Percentiles rank a stretch among this genome's conserved stretches.
Evolutionary conservation across 2,329 filamentous ascomycete genomes (phyloP).

Genomic region (Penicillium sp.): DNA sequence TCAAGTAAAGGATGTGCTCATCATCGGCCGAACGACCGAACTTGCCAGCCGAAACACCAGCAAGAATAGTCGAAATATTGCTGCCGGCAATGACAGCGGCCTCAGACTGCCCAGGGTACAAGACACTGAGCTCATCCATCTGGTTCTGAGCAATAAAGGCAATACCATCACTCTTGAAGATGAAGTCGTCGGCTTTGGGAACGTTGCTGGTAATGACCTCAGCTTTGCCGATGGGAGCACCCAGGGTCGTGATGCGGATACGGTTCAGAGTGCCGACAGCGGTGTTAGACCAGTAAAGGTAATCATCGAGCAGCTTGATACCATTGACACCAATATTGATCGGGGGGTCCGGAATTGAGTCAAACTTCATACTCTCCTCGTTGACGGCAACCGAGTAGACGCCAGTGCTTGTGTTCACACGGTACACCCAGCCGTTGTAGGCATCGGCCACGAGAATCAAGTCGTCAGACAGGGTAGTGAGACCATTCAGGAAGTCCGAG

Average conservation of each 20-base stretch:
- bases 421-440: background rate
- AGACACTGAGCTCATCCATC: background rate
- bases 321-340: background rate
- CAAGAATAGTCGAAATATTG: background rate
- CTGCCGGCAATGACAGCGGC: background rate
- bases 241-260: background rate
- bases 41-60: background rate
- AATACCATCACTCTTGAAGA: background rate
- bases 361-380: background rate
- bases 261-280: background rate
- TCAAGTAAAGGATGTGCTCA: background rate
- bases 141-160: background rate
- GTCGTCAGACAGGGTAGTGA: background rate
- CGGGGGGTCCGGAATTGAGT: background rate
- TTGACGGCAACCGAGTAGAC: background rate
- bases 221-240: background rate
- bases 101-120: background rate
- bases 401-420: background rate
- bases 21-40: background rate
- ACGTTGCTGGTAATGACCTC: background rate
- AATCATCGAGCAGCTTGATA: background rate
- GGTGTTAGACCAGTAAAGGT: background rate
- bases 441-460: background rate
- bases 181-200: background rate
- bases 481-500: background rate